Evolutionary conservation across 306 rosid genomes (phyloP), one percentile per base, ranked within the genome.

Genomic region (Gynostemma pentaphyllum): DNA sequence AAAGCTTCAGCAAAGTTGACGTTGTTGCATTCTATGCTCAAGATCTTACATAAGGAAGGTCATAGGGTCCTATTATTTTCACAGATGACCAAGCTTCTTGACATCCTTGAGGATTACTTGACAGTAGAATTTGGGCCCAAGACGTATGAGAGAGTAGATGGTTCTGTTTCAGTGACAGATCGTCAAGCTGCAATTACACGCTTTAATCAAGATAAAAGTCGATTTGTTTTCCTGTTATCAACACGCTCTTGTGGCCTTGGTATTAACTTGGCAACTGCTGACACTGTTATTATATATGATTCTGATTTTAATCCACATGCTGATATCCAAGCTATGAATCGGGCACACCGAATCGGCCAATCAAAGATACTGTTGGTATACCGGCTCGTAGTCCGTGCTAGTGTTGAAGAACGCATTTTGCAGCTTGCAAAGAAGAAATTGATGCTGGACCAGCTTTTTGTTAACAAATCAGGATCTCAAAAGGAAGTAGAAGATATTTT

Each of bases 301-400:
- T 94, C 99, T 68, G 99, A 94, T 81, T 94, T 94, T 77, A 94
- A 94, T 55, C 99, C 99, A 7, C 99, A 94, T 83, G 99, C 99
- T 64, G 99, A 94, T 80, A 94, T 94, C 76, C 99, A 94, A 76
- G 99, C 99, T 63, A 94, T 94, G 99, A 94, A 94, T 75, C 94
- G 99, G 36, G 99, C 99, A 42, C 99, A 94, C 77, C 91, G 99
- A 74, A 94, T 94, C 77, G 99, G 99, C 60, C 99, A 94, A 71
- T 94, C 99, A 66, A 94, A 94, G 11, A 89, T 97, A 71, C 99
- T 94, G 68, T 66, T 94, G 79, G 99, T 94, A 30, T 94, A 94
- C 73, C 84, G 99, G 68, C 99, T 94, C 68, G 97, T 94, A 62
- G 99, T 94, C 71, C 97, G 95, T 69, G 99, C 99, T 51, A 94